Conservation (phyloP, 768 basidiomycete species). For the Leccinum rimulosum region DNA sequence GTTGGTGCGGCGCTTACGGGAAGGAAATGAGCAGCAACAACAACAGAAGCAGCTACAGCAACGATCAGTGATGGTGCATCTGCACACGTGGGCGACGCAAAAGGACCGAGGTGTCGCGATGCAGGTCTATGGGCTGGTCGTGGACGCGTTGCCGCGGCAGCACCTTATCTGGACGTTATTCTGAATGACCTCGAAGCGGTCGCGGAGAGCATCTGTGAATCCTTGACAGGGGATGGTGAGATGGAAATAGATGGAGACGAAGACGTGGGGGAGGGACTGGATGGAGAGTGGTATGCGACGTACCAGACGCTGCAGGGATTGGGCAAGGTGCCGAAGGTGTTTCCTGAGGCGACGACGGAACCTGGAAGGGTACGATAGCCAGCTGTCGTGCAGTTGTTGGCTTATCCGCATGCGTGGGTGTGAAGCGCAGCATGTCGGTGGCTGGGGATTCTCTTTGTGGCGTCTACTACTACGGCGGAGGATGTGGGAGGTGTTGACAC, state of each 20-base stretch:
- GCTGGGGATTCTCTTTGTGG: conserved; percentile 68
- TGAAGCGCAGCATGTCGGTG: conserved; percentile 76
- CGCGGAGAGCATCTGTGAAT: conserved; percentile 9
- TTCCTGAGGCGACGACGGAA: conserved; percentile 47
- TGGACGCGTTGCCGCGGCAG: conserved; percentile 60
- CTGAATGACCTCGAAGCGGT: conserved; percentile 53
- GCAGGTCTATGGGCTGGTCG: conserved; percentile 79
- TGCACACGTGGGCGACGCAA: conserved; percentile 78
- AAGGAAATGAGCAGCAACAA: conserved; percentile 49
- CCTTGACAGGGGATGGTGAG: conserved; percentile 34
- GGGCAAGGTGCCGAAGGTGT: conserved; percentile 59
- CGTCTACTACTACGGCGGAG: conserved; percentile 35
- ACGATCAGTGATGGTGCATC: conserved; percentile 58
- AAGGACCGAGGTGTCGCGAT: conserved; percentile 61
- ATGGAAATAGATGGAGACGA: conserved; percentile 45
- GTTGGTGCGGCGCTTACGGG: conserved; percentile 68
- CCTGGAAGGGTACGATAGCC: conserved; percentile 59
- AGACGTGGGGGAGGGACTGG: conserved; percentile 43
- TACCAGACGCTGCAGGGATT: conserved; percentile 78
- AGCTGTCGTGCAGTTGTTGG: conserved; percentile 59
- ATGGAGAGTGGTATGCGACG: conserved; percentile 75
- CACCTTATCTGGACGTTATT: conserved; percentile 45
- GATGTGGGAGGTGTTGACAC: too few species aligned
- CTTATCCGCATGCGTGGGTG: conserved; percentile 95
- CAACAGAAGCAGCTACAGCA: conserved; percentile 49